These are phyloP conservation scores for Claviceps purpurea DNA, from an alignment of 2,329 filamentous ascomycete genomes.

Conservation along the genomic window DNA sequence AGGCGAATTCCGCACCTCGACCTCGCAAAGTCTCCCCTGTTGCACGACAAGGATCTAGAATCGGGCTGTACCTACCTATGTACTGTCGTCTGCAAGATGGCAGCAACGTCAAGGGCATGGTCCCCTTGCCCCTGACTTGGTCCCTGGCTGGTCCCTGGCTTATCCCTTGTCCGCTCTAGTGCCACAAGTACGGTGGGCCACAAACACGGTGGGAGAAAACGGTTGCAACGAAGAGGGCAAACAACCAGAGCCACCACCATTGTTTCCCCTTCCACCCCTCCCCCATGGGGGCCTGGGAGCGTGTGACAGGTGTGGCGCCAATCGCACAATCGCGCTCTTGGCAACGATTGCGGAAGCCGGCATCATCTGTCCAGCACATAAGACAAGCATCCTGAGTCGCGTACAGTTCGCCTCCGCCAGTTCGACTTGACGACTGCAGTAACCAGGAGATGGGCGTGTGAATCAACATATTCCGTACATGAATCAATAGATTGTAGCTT, in stretches of 20 bases:
- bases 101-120: neutral
- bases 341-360: neutral
- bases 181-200: neutral
- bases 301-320: neutral
- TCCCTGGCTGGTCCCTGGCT: neutral
- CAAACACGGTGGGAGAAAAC: no score
- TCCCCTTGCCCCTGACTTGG: no score
- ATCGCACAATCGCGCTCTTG: no score
- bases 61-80: no score
- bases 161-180: neutral
- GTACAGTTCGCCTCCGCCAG: neutral
- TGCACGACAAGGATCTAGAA: neutral
- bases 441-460: neutral
- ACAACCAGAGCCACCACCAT: neutral
- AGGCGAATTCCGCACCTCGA: neutral
- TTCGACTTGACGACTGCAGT: neutral
- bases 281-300: neutral
- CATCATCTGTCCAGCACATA: neutral
- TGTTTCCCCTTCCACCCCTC: neutral
- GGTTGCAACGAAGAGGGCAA: neutral
- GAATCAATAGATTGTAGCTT: no score
- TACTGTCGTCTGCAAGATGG: neutral
- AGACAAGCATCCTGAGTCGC: slow-evolving; percentile 1
- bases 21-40: no score
- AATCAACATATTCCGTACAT: neutral